Evolutionary conservation across 805 yeast genomes (phyloP).

Genomic region (Tetrapisispora pingtungensis): DNA sequence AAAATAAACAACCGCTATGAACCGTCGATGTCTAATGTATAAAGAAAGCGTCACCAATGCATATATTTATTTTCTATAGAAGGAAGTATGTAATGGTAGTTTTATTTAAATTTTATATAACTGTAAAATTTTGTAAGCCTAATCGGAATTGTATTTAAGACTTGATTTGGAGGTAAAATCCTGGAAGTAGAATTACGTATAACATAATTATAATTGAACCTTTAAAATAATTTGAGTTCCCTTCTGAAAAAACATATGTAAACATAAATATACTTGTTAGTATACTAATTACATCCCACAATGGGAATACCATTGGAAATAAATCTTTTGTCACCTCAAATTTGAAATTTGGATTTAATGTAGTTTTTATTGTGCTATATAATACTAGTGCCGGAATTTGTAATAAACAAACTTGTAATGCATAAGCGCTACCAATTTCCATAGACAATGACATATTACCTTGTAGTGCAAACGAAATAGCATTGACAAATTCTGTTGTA

Average conservation of each 20-base stretch:
- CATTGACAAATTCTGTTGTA: slow-evolving; percentile 92
- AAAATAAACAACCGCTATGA: too few relatives aligned
- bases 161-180: slow-evolving; percentile 58
- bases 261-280: slow-evolving; percentile 78
- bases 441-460: slow-evolving; percentile 93
- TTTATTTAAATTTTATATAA: too few relatives aligned
- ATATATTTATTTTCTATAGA: too few relatives aligned
- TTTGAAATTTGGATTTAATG: slow-evolving; percentile 23
- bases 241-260: slow-evolving; percentile 92
- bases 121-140: too few relatives aligned
- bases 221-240: slow-evolving; percentile 91
- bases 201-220: slow-evolving; percentile 78
- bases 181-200: slow-evolving; percentile 64
- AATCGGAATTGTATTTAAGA: neutral
- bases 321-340: slow-evolving; percentile 25
- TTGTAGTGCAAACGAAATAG: slow-evolving; percentile 89
- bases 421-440: slow-evolving; percentile 98
- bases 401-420: slow-evolving; percentile 84
- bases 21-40: too few relatives aligned
- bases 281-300: slow-evolving; percentile 87
- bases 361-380: slow-evolving; percentile 48
- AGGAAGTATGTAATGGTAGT: too few relatives aligned
- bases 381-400: slow-evolving; percentile 88
- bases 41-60: too few relatives aligned
- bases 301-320: slow-evolving; percentile 81